phyloP scores from a whole-genome alignment of 31 red algal genomes.

The Endocladia muricata region DNA sequence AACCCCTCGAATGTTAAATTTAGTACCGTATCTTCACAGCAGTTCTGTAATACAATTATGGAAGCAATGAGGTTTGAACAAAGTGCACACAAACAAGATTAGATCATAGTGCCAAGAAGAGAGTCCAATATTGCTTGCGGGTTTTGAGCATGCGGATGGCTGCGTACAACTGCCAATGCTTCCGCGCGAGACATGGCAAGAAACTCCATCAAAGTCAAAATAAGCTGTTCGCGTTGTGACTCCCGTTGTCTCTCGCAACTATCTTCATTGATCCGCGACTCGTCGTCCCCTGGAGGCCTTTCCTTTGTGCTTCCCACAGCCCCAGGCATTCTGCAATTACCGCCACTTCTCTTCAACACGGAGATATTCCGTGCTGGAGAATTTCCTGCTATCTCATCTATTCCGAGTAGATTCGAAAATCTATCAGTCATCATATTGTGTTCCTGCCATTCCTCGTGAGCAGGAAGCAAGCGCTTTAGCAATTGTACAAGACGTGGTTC shows the following conservation, averaged over 20 bases:
- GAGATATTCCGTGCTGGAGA: background rate
- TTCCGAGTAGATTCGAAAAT: slow-evolving; percentile 9
- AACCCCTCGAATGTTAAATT: too few species aligned
- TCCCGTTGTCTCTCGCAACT: background rate
- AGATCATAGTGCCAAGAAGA: slow-evolving; percentile 19
- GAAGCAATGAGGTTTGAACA: too few species aligned
- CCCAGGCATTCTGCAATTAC: background rate
- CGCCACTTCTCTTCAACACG: too few species aligned
- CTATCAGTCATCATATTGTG: slow-evolving; percentile 47
- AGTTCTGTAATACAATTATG: too few species aligned
- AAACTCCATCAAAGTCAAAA: slow-evolving; percentile 59
- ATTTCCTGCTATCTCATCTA: background rate
- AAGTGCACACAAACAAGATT: background rate
- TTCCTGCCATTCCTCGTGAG: slow-evolving; percentile 41
- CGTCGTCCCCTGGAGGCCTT: background rate
- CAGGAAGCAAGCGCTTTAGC: slow-evolving; percentile 11
- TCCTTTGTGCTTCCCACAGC: background rate
- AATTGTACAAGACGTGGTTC: slow-evolving; percentile 29
- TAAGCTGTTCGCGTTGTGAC: slow-evolving; percentile 15
- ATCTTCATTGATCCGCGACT: background rate
- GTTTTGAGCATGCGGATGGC: slow-evolving; percentile 40
- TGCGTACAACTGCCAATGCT: slow-evolving; percentile 39
- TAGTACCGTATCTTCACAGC: too few species aligned
- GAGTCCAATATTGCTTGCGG: slow-evolving; percentile 47
- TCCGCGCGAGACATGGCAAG: slow-evolving; percentile 61